Evolutionary conservation across 495 filamentous ascomycete species (phyloP).

Genomic region (Glonium stellatum): DNA sequence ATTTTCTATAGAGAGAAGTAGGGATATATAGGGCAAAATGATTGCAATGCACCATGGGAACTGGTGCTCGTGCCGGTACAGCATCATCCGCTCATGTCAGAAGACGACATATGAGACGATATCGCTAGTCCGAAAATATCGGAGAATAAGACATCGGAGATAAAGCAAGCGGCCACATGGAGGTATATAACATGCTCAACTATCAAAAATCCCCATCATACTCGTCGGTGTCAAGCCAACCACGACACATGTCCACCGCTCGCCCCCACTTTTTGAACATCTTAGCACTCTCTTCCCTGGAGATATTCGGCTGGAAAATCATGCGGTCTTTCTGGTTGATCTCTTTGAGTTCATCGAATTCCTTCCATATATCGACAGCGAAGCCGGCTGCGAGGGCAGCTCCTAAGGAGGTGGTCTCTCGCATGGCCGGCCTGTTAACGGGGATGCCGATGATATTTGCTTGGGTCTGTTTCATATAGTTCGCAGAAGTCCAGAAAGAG

Average conservation of each 20-base stretch:
- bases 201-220: constrained; percentile 34
- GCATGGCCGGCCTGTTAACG: constrained; percentile 82
- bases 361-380: constrained; percentile 74
- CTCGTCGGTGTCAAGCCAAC: constrained; percentile 60
- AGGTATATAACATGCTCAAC: constrained; percentile 23
- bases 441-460: constrained; percentile 84
- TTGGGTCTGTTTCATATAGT: constrained; percentile 55
- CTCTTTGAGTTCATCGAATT: constrained; percentile 68
- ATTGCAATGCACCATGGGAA: background rate
- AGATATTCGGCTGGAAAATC: constrained; percentile 64
- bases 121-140: background rate
- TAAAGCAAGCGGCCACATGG: constrained; percentile 13
- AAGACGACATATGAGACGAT: background rate
- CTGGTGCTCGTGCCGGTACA: no score
- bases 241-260: constrained; percentile 84
- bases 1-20: background rate
- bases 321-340: constrained; percentile 71
- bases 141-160: constrained; percentile 9
- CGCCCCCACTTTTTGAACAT: constrained; percentile 79
- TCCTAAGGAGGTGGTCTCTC: constrained; percentile 86
- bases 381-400: constrained; percentile 93
- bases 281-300: constrained; percentile 49
- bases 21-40: background rate
- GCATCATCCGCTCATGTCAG: background rate
- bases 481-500: constrained; percentile 8